phyloP scores from a whole-genome alignment of 257 asterid species.

The Solanum ahanhuiri region DNA sequence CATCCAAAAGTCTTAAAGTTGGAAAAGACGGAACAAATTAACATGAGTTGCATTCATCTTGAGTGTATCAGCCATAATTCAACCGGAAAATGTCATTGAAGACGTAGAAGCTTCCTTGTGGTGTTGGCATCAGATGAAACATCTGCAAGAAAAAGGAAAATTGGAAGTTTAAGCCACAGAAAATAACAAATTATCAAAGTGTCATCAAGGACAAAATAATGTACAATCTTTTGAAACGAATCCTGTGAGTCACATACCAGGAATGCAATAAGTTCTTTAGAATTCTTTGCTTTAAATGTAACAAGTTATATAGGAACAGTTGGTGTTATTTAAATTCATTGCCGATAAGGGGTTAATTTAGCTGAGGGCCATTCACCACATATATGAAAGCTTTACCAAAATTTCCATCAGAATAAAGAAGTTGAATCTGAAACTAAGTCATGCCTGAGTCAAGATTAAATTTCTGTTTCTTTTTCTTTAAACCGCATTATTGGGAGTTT shows the following conservation, averaged over 20 bases:
- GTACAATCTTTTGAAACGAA: neutral
- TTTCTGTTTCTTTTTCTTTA: neutral
- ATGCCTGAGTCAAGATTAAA: neutral
- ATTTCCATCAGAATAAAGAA: neutral
- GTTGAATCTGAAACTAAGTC: neutral
- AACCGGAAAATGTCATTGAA: slow-evolving; percentile 12
- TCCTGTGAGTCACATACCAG: neutral
- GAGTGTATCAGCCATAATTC: slow-evolving; percentile 11
- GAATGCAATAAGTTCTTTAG: neutral
- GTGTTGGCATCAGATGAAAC: slow-evolving; percentile 22
- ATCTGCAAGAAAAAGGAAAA: slow-evolving; percentile 6
- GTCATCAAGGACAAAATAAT: neutral
- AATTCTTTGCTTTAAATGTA: neutral
- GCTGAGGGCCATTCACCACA: neutral
- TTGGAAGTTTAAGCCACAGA: neutral
- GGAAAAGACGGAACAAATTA: neutral
- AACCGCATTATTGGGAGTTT: neutral
- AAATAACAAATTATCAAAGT: neutral
- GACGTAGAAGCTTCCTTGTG: slow-evolving; percentile 18
- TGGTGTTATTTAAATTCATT: neutral
- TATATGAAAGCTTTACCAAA: neutral
- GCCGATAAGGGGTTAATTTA: neutral
- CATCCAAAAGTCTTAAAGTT: neutral
- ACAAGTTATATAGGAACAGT: neutral
- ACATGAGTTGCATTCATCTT: neutral